Evolutionary conservation across 306 rosid genomes (phyloP).

Genomic region (Quercus engelmannii): DNA sequence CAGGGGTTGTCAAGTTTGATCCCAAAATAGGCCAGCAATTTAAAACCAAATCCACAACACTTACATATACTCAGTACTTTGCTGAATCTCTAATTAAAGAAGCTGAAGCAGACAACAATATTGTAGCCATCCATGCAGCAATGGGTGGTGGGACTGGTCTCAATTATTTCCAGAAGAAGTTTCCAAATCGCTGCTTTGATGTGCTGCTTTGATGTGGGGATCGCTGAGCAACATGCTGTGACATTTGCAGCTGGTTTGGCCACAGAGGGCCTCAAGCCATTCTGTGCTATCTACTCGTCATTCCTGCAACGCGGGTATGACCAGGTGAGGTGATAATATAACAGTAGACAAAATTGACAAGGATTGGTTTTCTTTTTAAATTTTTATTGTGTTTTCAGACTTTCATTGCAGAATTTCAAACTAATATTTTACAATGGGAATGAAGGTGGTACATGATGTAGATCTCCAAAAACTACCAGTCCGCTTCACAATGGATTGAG

Average conservation of each 20-base stretch:
- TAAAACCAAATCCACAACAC: conserved; percentile 62
- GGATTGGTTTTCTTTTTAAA: background rate
- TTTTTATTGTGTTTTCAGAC: background rate
- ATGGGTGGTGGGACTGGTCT: conserved; percentile 98
- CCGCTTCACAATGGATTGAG: conserved; percentile 86
- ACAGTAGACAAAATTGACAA: background rate
- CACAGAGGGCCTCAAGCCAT: conserved; percentile 91
- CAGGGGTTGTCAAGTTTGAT: conserved; percentile 88
- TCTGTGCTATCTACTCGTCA: conserved; percentile 83
- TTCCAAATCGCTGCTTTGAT: conserved; percentile 86
- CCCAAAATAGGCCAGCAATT: conserved; percentile 80
- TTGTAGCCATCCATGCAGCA: conserved; percentile 94
- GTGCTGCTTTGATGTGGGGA: conserved; percentile 89
- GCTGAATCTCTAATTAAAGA: conserved; percentile 83
- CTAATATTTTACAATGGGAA: background rate
- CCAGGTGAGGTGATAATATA: conserved; percentile 49
- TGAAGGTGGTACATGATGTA: conserved; percentile 84
- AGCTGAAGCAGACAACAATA: conserved; percentile 69
- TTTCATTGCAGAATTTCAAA: background rate
- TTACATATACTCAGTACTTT: conserved; percentile 76
- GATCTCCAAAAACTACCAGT: conserved; percentile 91
- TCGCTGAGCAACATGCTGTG: conserved; percentile 93
- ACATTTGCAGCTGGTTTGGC: conserved; percentile 98
- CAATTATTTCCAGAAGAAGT: conserved; percentile 67
- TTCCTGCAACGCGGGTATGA: conserved; percentile 94